A percentile compares a stretch with the other conserved stretches of the same genome.
Conservation (phyloP, 2,329 filamentous ascomycete species). For the Aspergillus ochraceus region DNA sequence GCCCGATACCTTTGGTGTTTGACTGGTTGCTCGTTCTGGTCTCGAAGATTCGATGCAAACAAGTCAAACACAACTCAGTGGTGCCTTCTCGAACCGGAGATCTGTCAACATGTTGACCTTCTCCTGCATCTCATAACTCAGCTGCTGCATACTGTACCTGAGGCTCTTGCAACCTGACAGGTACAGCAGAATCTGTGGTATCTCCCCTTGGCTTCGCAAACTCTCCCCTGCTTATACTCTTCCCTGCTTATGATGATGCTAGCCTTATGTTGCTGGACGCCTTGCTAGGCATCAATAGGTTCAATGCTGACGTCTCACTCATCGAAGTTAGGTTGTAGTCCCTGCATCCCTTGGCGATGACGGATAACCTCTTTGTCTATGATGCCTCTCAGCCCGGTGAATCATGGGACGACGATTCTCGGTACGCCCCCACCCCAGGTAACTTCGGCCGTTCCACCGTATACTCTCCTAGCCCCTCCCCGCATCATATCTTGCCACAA, state of each 20-base stretch:
- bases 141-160: not conserved
- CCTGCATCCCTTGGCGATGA: slow-evolving; percentile 7
- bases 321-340: not conserved
- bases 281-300: slow-evolving; percentile 4
- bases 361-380: slow-evolving; percentile 12
- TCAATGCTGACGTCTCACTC: slow-evolving; percentile 1
- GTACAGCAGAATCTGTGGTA: slow-evolving; percentile 2
- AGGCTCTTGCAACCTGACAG: slow-evolving; percentile 1
- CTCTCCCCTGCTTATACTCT: slow-evolving; percentile 2
- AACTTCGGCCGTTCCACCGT: slow-evolving; percentile 5
- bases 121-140: not conserved
- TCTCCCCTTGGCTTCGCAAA: slow-evolving; percentile 1
- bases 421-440: slow-evolving; percentile 13
- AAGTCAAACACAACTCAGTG: not conserved
- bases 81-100: not conserved
- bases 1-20: too few relatives aligned
- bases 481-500: slow-evolving; percentile 9
- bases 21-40: not conserved
- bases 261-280: slow-evolving; percentile 3
- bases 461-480: slow-evolving; percentile 13
- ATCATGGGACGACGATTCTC: slow-evolving; percentile 5
- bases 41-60: slow-evolving; percentile 6
- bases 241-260: slow-evolving; percentile 4
- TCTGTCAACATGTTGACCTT: slow-evolving; percentile 4
- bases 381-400: slow-evolving; percentile 7